A percentile compares a stretch with the other conserved stretches of the same genome.
These are phyloP conservation scores for Termitomyces sp. DNA, from an alignment of 768 basidiomycete genomes.

Conservation along the genomic window DNA sequence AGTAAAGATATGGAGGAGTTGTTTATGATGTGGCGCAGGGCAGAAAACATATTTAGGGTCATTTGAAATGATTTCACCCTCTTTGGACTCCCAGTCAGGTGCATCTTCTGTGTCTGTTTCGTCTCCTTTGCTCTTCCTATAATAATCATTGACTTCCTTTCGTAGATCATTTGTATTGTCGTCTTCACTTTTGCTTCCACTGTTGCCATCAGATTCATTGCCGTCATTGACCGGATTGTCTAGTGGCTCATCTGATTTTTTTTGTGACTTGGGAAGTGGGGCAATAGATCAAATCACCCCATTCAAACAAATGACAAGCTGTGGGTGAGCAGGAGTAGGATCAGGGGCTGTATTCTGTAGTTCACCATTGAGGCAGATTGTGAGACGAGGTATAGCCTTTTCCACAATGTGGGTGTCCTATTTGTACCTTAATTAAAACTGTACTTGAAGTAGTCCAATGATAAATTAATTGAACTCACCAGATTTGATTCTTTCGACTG, in stretches of 20 bases:
- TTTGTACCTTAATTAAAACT: neutral
- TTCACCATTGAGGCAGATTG: neutral
- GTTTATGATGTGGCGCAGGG: no score
- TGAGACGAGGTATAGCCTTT: neutral
- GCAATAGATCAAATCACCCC: no score
- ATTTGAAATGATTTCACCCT: slow-evolving; percentile 16
- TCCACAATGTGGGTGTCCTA: neutral
- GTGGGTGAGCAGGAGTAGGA: neutral
- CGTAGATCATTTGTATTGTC: neutral
- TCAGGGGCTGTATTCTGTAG: neutral
- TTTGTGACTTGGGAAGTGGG: no score
- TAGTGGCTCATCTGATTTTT: no score
- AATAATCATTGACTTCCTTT: neutral
- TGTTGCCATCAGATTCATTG: no score
- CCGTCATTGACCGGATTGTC: no score
- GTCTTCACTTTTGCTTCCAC: neutral
- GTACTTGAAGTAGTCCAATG: neutral
- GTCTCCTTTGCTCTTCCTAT: no score
- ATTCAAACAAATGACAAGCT: neutral
- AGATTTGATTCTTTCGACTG: neutral
- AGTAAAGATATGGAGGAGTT: no score
- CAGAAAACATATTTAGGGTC: no score
- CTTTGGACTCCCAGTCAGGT: slow-evolving; percentile 25
- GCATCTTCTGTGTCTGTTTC: no score
- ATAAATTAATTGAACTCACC: neutral